These are phyloP conservation scores for Elaeis guineensis DNA, from an alignment of 176 grass and related monocot species.

Conservation along the genomic window DNA sequence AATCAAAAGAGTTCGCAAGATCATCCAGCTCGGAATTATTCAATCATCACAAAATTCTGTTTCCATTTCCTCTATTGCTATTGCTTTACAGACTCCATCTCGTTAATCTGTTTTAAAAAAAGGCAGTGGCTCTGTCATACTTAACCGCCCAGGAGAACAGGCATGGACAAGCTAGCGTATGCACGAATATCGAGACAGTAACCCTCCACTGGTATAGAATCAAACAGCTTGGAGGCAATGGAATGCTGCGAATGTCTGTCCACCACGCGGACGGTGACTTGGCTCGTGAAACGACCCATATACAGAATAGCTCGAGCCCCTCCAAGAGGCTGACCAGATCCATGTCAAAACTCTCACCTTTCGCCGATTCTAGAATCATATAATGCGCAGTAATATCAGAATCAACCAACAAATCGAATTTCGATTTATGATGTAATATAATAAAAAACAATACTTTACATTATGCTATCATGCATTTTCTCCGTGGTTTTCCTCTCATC, in stretches of 20 bases:
- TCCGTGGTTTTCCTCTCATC: too few species aligned
- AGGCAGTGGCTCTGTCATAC: conserved; percentile 44
- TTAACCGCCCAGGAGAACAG: conserved; percentile 34
- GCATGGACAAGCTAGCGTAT: conserved; percentile 59
- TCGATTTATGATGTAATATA: too few species aligned
- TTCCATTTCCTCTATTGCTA: conserved; percentile 44
- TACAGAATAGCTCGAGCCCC: conserved; percentile 32
- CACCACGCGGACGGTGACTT: conserved; percentile 50
- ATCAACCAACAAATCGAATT: too few species aligned
- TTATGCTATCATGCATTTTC: too few species aligned
- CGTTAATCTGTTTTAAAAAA: conserved; percentile 48
- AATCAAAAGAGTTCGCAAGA: conserved; percentile 62
- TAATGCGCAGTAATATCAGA: too few species aligned
- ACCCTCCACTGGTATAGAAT: conserved; percentile 42
- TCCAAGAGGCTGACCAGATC: conserved; percentile 20
- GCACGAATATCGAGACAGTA: conserved; percentile 55
- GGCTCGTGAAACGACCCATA: conserved; percentile 49
- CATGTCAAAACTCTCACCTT: conserved; percentile 11
- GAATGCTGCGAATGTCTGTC: conserved; percentile 28
- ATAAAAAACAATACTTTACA: too few species aligned
- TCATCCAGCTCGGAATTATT: conserved; percentile 74
- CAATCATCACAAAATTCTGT: conserved; percentile 46
- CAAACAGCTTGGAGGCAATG: conserved; percentile 51
- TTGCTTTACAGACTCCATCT: conserved; percentile 30
- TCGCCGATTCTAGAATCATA: not conserved